Percentiles rank a stretch among this genome's conserved stretches.
These are phyloP conservation scores for Phoma sp. DNA, from an alignment of 2,329 filamentous ascomycete genomes.

Conservation along the genomic window DNA sequence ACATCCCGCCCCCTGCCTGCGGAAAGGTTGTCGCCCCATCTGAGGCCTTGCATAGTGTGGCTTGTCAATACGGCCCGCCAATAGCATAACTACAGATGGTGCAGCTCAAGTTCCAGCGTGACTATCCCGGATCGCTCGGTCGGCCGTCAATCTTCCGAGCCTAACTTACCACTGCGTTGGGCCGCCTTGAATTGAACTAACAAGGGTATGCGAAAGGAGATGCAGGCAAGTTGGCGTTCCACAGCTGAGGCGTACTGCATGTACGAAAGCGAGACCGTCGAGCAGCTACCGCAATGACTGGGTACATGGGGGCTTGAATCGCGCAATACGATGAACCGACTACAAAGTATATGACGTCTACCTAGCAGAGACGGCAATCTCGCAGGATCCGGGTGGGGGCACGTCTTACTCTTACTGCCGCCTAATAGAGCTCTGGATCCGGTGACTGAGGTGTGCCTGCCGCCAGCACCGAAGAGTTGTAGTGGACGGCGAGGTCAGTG, in stretches of 20 bases:
- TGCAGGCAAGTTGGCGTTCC: constrained; percentile 1
- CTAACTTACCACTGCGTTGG: constrained; percentile 15
- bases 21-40: neutral
- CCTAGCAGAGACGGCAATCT: neutral
- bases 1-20: constrained; percentile 7
- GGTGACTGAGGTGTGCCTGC: neutral
- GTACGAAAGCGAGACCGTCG: neutral
- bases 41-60: neutral
- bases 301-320: constrained; percentile 8
- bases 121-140: constrained; percentile 10
- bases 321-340: neutral
- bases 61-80: constrained; percentile 4
- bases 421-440: neutral
- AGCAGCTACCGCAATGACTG: neutral
- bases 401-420: neutral
- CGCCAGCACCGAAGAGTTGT: neutral
- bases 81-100: neutral
- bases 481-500: constrained; percentile 8
- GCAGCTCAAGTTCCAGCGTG: constrained; percentile 6
- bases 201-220: constrained; percentile 5
- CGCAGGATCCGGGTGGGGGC: constrained; percentile 12
- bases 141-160: constrained; percentile 15
- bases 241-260: constrained; percentile 3
- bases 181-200: neutral
- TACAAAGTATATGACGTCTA: constrained; percentile 11